A percentile compares a stretch with the other conserved stretches of the same genome.
phyloP scores from a whole-genome alignment of 2,329 filamentous ascomycete genomes.

The Cordyceps tenuipes region DNA sequence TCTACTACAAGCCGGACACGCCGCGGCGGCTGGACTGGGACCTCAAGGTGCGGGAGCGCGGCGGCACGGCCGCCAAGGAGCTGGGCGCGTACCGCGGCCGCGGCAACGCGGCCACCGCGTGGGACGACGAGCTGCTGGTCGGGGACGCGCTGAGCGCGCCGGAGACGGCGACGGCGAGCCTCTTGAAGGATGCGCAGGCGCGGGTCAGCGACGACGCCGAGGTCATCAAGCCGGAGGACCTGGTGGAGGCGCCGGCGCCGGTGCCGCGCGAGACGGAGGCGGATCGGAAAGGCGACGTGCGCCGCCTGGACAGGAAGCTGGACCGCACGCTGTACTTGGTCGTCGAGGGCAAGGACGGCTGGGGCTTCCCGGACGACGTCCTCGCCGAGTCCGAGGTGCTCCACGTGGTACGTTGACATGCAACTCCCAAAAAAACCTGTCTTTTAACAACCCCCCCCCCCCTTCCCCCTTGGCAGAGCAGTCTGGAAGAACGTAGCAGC shows the following conservation, averaged over 20 bases:
- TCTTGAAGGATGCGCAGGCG: constrained; percentile 68
- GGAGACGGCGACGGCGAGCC: constrained; percentile 54
- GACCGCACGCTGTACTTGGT: constrained; percentile 81
- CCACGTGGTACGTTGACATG: constrained; percentile 58
- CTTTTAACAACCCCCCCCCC: no score
- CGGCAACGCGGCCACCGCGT: constrained; percentile 49
- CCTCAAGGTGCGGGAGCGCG: constrained; percentile 68
- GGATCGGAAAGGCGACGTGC: constrained; percentile 64
- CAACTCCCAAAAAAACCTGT: neutral
- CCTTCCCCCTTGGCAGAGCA: no score
- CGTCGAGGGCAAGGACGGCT: constrained; percentile 66
- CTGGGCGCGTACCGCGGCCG: constrained; percentile 74
- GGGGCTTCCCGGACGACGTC: constrained; percentile 73
- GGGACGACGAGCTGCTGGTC: constrained; percentile 85
- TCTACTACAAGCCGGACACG: constrained; percentile 92
- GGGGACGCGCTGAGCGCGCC: constrained; percentile 61
- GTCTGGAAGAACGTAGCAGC: no score
- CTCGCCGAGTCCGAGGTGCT: constrained; percentile 66
- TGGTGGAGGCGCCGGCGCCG: constrained; percentile 62
- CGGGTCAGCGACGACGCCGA: constrained; percentile 53
- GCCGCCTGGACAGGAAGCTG: constrained; percentile 70
- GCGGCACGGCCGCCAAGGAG: constrained; percentile 69
- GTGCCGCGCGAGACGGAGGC: constrained; percentile 66
- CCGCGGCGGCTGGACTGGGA: constrained; percentile 83
- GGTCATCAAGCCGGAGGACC: constrained; percentile 47